These are phyloP conservation scores for Casaregolazyma suthepensis DNA, from an alignment of 1,139 yeast genomes.

Conservation along the genomic window DNA sequence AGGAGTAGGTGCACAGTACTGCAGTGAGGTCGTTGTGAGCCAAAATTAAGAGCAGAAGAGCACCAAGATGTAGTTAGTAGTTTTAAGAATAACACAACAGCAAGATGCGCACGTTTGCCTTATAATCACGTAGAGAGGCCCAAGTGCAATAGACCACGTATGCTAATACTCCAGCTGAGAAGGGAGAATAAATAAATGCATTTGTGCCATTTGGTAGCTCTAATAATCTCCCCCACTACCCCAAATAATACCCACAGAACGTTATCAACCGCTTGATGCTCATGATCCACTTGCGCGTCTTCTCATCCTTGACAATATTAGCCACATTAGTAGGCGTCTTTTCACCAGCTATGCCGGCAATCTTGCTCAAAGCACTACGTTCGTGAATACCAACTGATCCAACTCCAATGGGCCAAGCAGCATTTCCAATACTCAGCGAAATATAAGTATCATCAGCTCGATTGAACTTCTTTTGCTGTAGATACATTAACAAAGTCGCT, in stretches of 20 bases:
- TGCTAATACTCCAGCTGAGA: too few species aligned
- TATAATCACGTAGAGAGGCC: too few species aligned
- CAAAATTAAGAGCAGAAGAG: too few species aligned
- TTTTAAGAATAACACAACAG: too few species aligned
- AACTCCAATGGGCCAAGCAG: conserved; percentile 92
- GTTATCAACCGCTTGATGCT: conserved; percentile 67
- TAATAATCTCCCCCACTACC: not conserved
- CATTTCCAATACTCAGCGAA: conserved; percentile 77
- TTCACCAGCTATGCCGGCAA: conserved; percentile 31
- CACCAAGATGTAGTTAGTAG: too few species aligned
- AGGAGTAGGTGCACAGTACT: too few species aligned
- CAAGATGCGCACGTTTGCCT: too few species aligned
- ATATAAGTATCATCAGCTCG: conserved; percentile 66
- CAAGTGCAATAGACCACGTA: too few species aligned
- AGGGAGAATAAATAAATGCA: too few species aligned
- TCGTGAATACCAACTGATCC: conserved; percentile 75
- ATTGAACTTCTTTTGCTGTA: conserved; percentile 50
- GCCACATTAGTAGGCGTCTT: conserved; percentile 38
- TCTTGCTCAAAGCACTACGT: conserved; percentile 50
- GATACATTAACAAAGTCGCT: conserved; percentile 51
- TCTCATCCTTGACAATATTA: conserved; percentile 73
- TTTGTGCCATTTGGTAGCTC: too few species aligned
- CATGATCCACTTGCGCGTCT: conserved; percentile 71
- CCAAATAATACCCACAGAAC: conserved; percentile 37
- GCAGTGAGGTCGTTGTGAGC: too few species aligned